These are phyloP conservation scores for Candida glaebosa DNA, from an alignment of 805 yeast species.

Conservation along the genomic window DNA sequence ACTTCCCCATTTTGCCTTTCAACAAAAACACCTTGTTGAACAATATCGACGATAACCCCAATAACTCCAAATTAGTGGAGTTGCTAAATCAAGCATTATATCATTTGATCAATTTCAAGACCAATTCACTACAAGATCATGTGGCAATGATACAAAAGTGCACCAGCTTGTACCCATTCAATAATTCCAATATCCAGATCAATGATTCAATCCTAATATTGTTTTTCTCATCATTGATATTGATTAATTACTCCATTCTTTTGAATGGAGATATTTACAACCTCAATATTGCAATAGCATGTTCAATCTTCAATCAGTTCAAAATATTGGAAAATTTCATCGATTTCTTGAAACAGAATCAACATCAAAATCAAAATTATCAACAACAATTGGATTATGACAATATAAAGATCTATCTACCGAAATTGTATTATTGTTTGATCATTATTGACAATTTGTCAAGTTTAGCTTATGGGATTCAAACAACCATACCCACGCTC, in stretches of 20 bases:
- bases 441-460: slow-evolving; percentile 35
- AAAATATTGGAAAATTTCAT: slow-evolving; percentile 45
- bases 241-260: slow-evolving; percentile 53
- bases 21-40: slow-evolving; percentile 20
- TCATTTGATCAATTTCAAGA: slow-evolving; percentile 35
- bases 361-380: slow-evolving; percentile 3
- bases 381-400: slow-evolving; percentile 14
- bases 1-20: slow-evolving; percentile 45
- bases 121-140: slow-evolving; percentile 28
- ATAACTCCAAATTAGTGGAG: slow-evolving; percentile 32
- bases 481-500: slow-evolving; percentile 11
- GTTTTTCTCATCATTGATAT: slow-evolving; percentile 26
- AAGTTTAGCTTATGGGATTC: slow-evolving; percentile 32
- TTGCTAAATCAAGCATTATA: slow-evolving; percentile 40
- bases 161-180: slow-evolving; percentile 34
- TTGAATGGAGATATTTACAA: slow-evolving; percentile 61
- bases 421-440: slow-evolving; percentile 47
- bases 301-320: slow-evolving; percentile 57
- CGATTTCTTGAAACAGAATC: slow-evolving; percentile 32
- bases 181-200: slow-evolving; percentile 15
- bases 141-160: slow-evolving; percentile 32
- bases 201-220: slow-evolving; percentile 25
- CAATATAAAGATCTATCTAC: slow-evolving; percentile 25
- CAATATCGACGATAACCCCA: slow-evolving; percentile 20
- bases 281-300: slow-evolving; percentile 50